phyloP scores from a whole-genome alignment of 2,329 filamentous ascomycete genomes.

The Beauveria bassiana region DNA sequence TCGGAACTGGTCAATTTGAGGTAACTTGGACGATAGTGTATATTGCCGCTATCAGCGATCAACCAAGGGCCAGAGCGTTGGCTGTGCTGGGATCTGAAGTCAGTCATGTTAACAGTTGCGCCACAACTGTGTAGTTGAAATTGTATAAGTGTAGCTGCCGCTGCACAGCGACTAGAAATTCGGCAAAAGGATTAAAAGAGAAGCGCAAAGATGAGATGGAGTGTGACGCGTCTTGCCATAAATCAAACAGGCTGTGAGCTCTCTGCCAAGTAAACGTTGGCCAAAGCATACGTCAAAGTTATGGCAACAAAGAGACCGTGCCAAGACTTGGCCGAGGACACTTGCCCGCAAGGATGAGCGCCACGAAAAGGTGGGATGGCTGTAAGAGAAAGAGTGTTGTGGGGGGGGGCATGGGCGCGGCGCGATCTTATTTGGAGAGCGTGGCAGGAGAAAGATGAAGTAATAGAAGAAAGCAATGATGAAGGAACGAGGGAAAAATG shows the following conservation, averaged over 20 bases:
- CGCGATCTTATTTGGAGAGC: background rate
- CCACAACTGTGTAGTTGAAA: background rate
- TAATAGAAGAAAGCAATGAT: background rate
- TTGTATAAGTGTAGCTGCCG: background rate
- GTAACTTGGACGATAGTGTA: conserved; percentile 22
- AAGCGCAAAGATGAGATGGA: background rate
- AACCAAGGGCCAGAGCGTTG: conserved; percentile 15
- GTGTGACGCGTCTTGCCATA: background rate
- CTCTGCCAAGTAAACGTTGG: background rate
- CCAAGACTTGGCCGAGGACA: background rate
- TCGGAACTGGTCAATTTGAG: conserved; percentile 7
- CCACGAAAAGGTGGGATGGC: background rate
- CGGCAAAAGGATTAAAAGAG: background rate
- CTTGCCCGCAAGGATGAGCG: background rate
- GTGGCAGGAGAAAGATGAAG: background rate
- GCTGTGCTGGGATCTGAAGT: background rate
- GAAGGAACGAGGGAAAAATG: background rate
- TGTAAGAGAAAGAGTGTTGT: background rate
- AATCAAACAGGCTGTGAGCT: background rate
- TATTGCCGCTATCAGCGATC: conserved; percentile 19
- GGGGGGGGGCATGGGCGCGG: background rate
- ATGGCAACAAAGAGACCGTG: background rate
- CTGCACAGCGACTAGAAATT: background rate
- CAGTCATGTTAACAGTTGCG: background rate
- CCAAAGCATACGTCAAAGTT: background rate